Conservation (phyloP, 495 filamentous ascomycete genomes). For the Hyaloscypha variabilis region DNA sequence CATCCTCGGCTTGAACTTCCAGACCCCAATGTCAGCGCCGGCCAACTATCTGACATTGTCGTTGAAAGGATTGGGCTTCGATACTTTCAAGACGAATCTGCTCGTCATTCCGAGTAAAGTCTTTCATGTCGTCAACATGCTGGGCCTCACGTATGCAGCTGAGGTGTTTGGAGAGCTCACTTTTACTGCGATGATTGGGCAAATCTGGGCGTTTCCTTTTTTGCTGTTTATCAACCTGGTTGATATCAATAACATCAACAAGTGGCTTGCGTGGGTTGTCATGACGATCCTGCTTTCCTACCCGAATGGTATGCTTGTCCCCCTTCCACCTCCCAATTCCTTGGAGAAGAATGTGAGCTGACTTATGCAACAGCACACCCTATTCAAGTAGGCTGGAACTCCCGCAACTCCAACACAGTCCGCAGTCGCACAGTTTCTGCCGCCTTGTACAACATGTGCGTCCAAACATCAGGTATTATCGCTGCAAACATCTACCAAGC, state of each 20-base stretch:
- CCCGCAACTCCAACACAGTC: slow-evolving; percentile 52
- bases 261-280: slow-evolving; percentile 57
- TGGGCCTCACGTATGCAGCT: slow-evolving; percentile 23
- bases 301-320: slow-evolving; percentile 49
- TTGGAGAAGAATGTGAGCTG: slow-evolving; percentile 63
- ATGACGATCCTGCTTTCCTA: slow-evolving; percentile 59
- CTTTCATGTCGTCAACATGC: slow-evolving; percentile 45
- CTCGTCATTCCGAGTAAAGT: slow-evolving; percentile 66
- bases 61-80: slow-evolving; percentile 62
- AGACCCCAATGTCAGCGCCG: slow-evolving; percentile 55
- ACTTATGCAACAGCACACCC: slow-evolving; percentile 56
- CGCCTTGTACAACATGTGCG: slow-evolving; percentile 59
- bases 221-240: slow-evolving; percentile 55
- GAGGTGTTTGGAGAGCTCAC: slow-evolving; percentile 54
- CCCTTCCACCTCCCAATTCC: too few species aligned
- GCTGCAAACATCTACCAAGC: slow-evolving; percentile 60
- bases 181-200: slow-evolving; percentile 45
- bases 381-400: slow-evolving; percentile 58
- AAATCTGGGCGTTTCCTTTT: slow-evolving; percentile 60
- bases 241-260: slow-evolving; percentile 50
- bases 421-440: slow-evolving; percentile 11
- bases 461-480: slow-evolving; percentile 58
- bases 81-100: slow-evolving; percentile 69
- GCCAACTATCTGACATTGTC: slow-evolving; percentile 64
- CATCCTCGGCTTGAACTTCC: slow-evolving; percentile 55